Evolutionary conservation across 164 flowering plant species (phyloP), one percentile per base, ranked within the genome.

Genomic region (Santalum album): DNA sequence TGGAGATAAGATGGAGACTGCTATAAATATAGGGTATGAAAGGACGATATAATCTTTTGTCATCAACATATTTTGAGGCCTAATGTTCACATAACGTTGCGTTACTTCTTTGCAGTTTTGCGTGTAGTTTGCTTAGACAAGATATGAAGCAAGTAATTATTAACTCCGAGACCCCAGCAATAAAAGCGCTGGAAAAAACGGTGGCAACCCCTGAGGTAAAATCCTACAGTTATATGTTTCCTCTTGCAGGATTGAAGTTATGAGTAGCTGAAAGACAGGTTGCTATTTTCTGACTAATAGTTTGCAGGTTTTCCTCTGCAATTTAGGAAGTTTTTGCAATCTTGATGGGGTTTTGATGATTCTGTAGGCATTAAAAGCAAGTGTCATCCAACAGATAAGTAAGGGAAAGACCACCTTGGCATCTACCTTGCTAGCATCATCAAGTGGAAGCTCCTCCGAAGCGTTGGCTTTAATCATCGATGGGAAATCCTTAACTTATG

Each of bases 1-100:
- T 6, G 90, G 90, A 54, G 90, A 83, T 55, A 83, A 83, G 68
- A 78, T 83, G 90, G 86, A 83, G 68, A 83, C 90, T 20, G 90
- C 90, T 12, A 79, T 83, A 43, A 83, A 83, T 62, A 78, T 83
- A 51, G 84, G 86, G 86, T 83, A 75, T 32, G 53, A 0, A 17
- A 14, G 43, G 12, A 21, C 18, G 49, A 23, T 39, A 1, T 21
- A 14, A 19, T 32, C 18, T n/a, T 39, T 44, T 25, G 7, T 12
- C 36, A 3, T 36, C 16, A 16, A 22, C 43, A 22, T 3, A 43
- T 38, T 39, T 16, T 48, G 34, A 52, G 12, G 16, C 38, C 25
- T 35, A 22, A 42, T 42, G 12, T 38, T 18, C 40, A 38, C 15
- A 27, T 43, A 25, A 43, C 51, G 19, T 26, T 45, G 16, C 35